Percentiles rank a stretch among this genome's conserved stretches.
These are phyloP conservation scores for Boletus hoseneyae DNA, from an alignment of 1,284 basidiomycete species.

Conservation along the genomic window DNA sequence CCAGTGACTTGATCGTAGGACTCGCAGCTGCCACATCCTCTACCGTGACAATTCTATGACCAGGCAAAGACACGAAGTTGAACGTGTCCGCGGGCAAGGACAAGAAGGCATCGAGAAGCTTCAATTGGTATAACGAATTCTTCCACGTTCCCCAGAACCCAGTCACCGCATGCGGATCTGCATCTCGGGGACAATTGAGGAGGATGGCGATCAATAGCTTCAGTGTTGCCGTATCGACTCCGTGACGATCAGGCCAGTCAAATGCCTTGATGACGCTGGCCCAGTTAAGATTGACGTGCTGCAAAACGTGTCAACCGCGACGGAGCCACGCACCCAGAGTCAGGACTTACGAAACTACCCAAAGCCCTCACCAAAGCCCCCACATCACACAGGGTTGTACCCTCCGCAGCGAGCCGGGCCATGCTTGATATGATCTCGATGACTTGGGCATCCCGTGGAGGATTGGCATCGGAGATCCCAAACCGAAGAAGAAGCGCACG, in stretches of 20 bases:
- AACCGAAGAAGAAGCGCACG: slow-evolving; percentile 68
- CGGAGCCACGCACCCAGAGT: slow-evolving; percentile 10
- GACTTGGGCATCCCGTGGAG: slow-evolving; percentile 66
- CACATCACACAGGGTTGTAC: slow-evolving; percentile 68
- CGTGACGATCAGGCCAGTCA: slow-evolving; percentile 72
- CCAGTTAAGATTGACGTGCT: slow-evolving; percentile 74
- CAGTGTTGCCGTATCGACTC: slow-evolving; percentile 79
- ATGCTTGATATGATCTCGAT: slow-evolving; percentile 66
- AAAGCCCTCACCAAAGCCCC: slow-evolving; percentile 71
- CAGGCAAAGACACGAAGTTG: slow-evolving; percentile 84
- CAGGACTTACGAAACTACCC: slow-evolving; percentile 58
- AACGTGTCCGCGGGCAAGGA: slow-evolving; percentile 88
- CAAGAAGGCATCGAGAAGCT: slow-evolving; percentile 83
- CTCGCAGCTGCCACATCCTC: slow-evolving; percentile 82
- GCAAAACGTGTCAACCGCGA: slow-evolving; percentile 21
- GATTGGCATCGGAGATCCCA: slow-evolving; percentile 63
- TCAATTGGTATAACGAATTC: slow-evolving; percentile 84
- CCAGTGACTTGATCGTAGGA: slow-evolving; percentile 82
- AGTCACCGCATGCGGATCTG: slow-evolving; percentile 69
- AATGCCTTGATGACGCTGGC: slow-evolving; percentile 74
- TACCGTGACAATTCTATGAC: slow-evolving; percentile 76
- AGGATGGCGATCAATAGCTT: slow-evolving; percentile 80
- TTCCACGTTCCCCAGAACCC: slow-evolving; percentile 85
- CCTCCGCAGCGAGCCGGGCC: slow-evolving; percentile 67
- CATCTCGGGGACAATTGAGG: slow-evolving; percentile 66